These are phyloP conservation scores for Medakamo hakoo DNA, from an alignment of 139 green algal genomes.

Conservation along the genomic window DNA sequence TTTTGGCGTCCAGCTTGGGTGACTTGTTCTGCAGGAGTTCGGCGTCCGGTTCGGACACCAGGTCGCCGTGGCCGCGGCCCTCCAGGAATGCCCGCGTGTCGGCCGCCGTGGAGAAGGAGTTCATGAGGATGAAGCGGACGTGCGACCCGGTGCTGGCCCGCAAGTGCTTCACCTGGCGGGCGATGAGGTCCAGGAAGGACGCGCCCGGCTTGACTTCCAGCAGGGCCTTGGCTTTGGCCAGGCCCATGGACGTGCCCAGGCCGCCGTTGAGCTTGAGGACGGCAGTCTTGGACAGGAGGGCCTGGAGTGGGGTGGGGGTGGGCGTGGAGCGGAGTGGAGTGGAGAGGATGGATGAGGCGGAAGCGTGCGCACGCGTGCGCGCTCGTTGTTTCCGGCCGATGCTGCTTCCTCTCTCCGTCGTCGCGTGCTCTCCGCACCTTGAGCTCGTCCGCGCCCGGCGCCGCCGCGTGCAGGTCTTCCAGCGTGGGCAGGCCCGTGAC, in stretches of 20 bases:
- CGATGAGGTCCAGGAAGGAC: conserved; percentile 91
- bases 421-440: conserved; percentile 17
- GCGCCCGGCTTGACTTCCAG: conserved; percentile 27
- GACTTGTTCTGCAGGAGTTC: conserved; percentile 86
- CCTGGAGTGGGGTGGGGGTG: conserved; percentile 11
- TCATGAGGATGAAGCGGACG: conserved; percentile 78
- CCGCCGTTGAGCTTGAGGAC: conserved; percentile 89
- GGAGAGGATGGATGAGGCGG: too few species aligned
- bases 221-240: conserved; percentile 84
- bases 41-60: conserved; percentile 45
- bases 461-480: conserved; percentile 14
- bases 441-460: conserved; percentile 8
- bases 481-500: conserved; percentile 47
- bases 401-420: background rate
- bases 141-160: conserved; percentile 15
- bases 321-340: too few species aligned
- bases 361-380: background rate
- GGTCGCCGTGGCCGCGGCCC: conserved; percentile 37
- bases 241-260: conserved; percentile 77
- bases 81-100: conserved; percentile 68
- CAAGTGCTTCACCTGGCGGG: conserved; percentile 74
- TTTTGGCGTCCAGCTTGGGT: conserved; percentile 65
- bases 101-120: conserved; percentile 64
- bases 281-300: conserved; percentile 55
- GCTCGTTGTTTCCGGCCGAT: background rate